Percentiles rank a stretch among this genome's conserved stretches.
These are phyloP conservation scores for Blastomyces percursus DNA, from an alignment of 2,329 filamentous ascomycete species.

Conservation along the genomic window DNA sequence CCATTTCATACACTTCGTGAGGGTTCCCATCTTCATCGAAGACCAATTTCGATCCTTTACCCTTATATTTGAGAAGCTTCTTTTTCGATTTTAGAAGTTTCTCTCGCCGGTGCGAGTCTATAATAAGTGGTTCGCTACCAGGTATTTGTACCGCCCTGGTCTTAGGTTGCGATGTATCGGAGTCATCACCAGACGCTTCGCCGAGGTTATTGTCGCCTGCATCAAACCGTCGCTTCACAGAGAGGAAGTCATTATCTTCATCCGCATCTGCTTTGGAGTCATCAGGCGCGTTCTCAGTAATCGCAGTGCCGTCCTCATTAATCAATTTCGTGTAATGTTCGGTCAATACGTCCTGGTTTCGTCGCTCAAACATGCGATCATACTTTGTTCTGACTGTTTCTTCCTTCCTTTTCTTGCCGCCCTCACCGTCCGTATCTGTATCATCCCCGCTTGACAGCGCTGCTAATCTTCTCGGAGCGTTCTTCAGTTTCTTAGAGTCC, in stretches of 20 bases:
- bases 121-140: constrained; percentile 58
- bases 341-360: constrained; percentile 92
- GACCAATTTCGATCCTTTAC: constrained; percentile 70
- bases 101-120: constrained; percentile 91
- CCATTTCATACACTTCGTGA: constrained; percentile 77
- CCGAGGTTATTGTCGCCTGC: constrained; percentile 51
- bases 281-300: constrained; percentile 22
- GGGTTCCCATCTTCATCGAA: constrained; percentile 87
- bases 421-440: constrained; percentile 35
- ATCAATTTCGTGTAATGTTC: constrained; percentile 86
- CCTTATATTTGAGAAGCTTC: constrained; percentile 81
- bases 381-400: constrained; percentile 80
- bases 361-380: constrained; percentile 94
- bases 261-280: constrained; percentile 42
- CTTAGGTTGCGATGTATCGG: constrained; percentile 36
- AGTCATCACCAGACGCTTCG: constrained; percentile 28
- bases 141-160: constrained; percentile 41
- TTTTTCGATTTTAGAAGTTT: constrained; percentile 95
- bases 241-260: constrained; percentile 70
- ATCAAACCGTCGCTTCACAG: constrained; percentile 76
- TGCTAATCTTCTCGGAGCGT: constrained; percentile 59
- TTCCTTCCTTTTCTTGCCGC: constrained; percentile 50
- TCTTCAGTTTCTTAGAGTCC: constrained; percentile 77
- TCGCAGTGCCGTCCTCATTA: constrained; percentile 44
- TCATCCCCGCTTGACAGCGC: constrained; percentile 50